Evolutionary conservation across 305 asterid genomes (phyloP).

Genomic region (Fraxinus greggii): DNA sequence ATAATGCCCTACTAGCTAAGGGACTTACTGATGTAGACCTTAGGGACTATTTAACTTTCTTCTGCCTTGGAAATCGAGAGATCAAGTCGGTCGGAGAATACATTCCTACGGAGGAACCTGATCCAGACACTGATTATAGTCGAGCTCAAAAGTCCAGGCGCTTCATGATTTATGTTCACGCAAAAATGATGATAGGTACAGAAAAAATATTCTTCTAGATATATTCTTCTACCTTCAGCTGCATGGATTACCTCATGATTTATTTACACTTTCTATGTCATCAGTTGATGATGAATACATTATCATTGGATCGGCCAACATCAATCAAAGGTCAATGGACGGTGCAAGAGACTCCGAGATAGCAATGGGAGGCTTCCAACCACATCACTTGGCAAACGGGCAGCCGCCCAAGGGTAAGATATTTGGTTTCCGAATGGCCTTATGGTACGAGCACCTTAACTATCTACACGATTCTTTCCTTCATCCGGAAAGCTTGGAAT

Average conservation of each 20-base stretch:
- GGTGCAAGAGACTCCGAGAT: slow-evolving; percentile 84
- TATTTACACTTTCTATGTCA: neutral
- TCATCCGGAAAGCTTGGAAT: slow-evolving; percentile 33
- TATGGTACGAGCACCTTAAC: slow-evolving; percentile 73
- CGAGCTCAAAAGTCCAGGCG: slow-evolving; percentile 76
- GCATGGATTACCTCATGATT: neutral
- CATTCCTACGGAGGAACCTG: slow-evolving; percentile 58
- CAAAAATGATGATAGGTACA: slow-evolving; percentile 84
- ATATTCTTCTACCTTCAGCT: neutral
- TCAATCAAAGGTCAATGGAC: slow-evolving; percentile 90
- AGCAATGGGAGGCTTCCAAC: slow-evolving; percentile 90
- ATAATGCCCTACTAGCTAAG: slow-evolving; percentile 44
- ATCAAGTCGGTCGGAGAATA: slow-evolving; percentile 41
- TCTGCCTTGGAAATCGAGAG: slow-evolving; percentile 87
- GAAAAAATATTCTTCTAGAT: neutral
- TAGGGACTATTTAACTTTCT: slow-evolving; percentile 75
- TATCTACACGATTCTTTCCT: neutral
- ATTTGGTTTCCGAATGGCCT: slow-evolving; percentile 55
- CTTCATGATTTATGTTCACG: slow-evolving; percentile 88
- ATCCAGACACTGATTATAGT: slow-evolving; percentile 54
- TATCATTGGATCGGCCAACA: slow-evolving; percentile 79
- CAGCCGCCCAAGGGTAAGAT: slow-evolving; percentile 52
- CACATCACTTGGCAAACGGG: slow-evolving; percentile 46
- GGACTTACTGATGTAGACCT: slow-evolving; percentile 45
- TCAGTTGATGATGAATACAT: slow-evolving; percentile 82